A percentile compares a stretch with the other conserved stretches of the same genome.
Conservation (phyloP, 371 early-diverging fungal genomes). For the Synchytrium microbalum region DNA sequence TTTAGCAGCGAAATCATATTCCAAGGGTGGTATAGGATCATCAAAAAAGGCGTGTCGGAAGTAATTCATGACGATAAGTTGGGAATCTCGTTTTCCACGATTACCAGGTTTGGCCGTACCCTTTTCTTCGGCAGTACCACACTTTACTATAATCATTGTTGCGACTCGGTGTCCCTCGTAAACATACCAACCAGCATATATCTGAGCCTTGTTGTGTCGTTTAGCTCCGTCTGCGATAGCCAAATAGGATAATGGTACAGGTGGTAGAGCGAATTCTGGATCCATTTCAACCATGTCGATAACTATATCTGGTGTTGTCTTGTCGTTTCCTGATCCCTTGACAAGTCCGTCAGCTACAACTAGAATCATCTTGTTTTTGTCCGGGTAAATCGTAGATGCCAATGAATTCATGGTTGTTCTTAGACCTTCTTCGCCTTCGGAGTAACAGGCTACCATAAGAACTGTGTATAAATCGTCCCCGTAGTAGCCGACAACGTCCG, state of each 20-base stretch:
- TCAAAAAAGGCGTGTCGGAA: constrained; percentile 88
- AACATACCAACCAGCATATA: constrained; percentile 90
- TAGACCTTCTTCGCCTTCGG: constrained; percentile 60
- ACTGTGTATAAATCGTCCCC: constrained; percentile 48
- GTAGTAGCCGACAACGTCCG: neutral
- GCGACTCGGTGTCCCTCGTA: constrained; percentile 59
- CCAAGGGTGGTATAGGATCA: constrained; percentile 88
- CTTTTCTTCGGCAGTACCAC: constrained; percentile 57
- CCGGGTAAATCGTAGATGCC: constrained; percentile 74
- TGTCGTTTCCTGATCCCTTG: constrained; percentile 29
- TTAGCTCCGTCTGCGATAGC: constrained; percentile 91
- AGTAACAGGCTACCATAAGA: constrained; percentile 40
- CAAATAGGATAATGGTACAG: constrained; percentile 63
- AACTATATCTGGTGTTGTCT: constrained; percentile 31
- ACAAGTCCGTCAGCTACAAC: constrained; percentile 46
- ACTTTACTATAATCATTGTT: constrained; percentile 88
- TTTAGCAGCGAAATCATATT: constrained; percentile 88
- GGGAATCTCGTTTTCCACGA: constrained; percentile 98
- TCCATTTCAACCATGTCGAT: constrained; percentile 51
- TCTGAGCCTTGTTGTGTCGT: constrained; percentile 84
- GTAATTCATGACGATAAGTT: constrained; percentile 96
- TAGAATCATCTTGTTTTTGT: constrained; percentile 62
- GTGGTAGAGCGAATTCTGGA: constrained; percentile 37
- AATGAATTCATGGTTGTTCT: constrained; percentile 87
- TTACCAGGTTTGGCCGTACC: constrained; percentile 82